Conservation (phyloP, 2,329 filamentous ascomycete species). For the Leptographium lundbergii region DNA sequence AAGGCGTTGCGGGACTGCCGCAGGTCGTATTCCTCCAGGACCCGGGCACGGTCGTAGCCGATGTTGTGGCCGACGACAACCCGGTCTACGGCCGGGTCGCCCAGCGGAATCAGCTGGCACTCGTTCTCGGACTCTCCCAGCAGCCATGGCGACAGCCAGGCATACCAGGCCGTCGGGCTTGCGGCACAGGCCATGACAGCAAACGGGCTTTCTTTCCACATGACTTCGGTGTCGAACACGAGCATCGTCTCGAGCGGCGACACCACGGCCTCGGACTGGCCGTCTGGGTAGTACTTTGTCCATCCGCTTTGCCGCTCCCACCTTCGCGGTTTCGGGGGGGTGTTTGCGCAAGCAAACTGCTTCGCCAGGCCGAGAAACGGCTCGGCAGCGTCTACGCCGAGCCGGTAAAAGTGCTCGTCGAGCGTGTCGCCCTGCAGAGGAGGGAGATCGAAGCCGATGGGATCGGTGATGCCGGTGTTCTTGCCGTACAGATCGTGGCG, state of each 20-base stretch:
- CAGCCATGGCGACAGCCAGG: slow-evolving; percentile 93
- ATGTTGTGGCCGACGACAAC: slow-evolving; percentile 91
- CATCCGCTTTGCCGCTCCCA: slow-evolving; percentile 78
- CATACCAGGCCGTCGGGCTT: slow-evolving; percentile 87
- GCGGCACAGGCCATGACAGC: slow-evolving; percentile 95
- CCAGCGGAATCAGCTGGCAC: slow-evolving; percentile 75
- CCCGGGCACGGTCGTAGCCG: slow-evolving; percentile 81
- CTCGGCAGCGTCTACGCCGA: slow-evolving; percentile 77
- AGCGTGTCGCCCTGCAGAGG: slow-evolving; percentile 64
- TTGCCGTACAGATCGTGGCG: slow-evolving; percentile 85
- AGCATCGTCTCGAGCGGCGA: slow-evolving; percentile 71
- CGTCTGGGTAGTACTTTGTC: slow-evolving; percentile 81
- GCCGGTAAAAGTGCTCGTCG: slow-evolving; percentile 86
- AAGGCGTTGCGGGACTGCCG: slow-evolving; percentile 76
- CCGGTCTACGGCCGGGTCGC: slow-evolving; percentile 58
- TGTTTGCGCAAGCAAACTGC: slow-evolving; percentile 51
- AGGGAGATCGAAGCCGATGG: slow-evolving; percentile 80
- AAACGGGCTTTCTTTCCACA: slow-evolving; percentile 87
- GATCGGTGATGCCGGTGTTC: slow-evolving; percentile 62
- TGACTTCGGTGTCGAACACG: slow-evolving; percentile 91
- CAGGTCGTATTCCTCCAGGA: slow-evolving; percentile 80
- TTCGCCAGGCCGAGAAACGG: slow-evolving; percentile 69
- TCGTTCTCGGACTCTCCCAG: slow-evolving; percentile 63
- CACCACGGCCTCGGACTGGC: slow-evolving; percentile 55
- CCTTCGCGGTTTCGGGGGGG: slow-evolving; percentile 48